These are phyloP conservation scores for Periconia macrospinosa DNA, from an alignment of 2,329 filamentous ascomycete genomes.

Conservation along the genomic window DNA sequence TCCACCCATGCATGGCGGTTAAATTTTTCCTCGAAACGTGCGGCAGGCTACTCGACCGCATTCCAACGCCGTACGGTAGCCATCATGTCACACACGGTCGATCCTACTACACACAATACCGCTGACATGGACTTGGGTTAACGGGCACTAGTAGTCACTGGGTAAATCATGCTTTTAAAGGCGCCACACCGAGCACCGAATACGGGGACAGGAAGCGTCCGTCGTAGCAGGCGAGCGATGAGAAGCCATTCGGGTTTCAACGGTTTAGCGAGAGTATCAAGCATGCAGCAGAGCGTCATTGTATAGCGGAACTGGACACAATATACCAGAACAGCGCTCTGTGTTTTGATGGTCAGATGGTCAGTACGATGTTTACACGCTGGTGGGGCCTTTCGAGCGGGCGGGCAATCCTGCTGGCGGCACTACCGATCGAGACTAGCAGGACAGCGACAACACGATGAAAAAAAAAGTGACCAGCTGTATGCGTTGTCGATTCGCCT, in stretches of 20 bases:
- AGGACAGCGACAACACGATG: conserved; percentile 6
- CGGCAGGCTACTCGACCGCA: neutral
- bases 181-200: neutral
- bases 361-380: neutral
- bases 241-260: neutral
- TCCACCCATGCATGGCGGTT: neutral
- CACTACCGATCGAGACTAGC: conserved; percentile 19
- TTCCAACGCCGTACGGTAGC: conserved; percentile 17
- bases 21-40: neutral
- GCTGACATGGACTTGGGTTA: conserved; percentile 38
- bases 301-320: too few relatives aligned
- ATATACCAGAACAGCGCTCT: too few relatives aligned
- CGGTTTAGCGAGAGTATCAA: too few relatives aligned
- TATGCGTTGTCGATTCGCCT: neutral
- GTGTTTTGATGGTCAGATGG: neutral
- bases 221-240: too few relatives aligned
- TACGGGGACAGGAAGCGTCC: neutral
- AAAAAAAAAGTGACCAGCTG: conserved; percentile 2
- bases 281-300: too few relatives aligned
- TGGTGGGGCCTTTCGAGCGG: conserved; percentile 7
- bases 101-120: conserved; percentile 17
- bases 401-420: conserved; percentile 11
- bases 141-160: conserved; percentile 10
- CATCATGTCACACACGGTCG: conserved; percentile 12
- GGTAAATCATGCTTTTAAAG: neutral